Evolutionary conservation across 805 yeast species (phyloP), one percentile per base, ranked within the genome.

Genomic region (Allodekkera sacchari): DNA sequence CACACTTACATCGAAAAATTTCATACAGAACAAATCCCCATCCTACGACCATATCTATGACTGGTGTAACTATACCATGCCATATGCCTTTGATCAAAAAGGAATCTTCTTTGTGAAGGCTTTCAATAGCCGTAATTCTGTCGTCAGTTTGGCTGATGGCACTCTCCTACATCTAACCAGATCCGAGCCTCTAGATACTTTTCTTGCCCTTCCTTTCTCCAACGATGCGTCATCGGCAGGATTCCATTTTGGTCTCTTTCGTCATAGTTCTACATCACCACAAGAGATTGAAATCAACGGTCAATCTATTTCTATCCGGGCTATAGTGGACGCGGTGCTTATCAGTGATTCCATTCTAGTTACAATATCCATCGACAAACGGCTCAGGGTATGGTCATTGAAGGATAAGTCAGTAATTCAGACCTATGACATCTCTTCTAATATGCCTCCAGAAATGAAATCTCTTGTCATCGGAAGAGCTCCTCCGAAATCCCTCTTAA

Each of bases 81-180:
- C 92, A 1, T 82, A 78, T 51, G 67, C 74, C 6, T 74, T 78
- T 42, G 72, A 70, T 20, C 48, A 71, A 5, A 63, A 81, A 44
- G 53, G 56, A 16, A 85, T 89, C 2, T 69, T 71, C 26, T 53
- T 65, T 14, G 44, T 81, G 38, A 39, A 64, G 30, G 52, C 78
- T 1, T 53, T 76, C 11, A 64, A 71, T 20, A 39, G 57, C 0
- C 44, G 48, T 3, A 63, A 67, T 27, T 48, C 75, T 7, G 50
- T 85, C 3, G 73, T 80, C 0, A 64, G 84, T 4, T 60, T 87
- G 30, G 64, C 66, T 27, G 94, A 88, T 55, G 96, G 96, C 17
- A 84, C 88, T 1, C 51, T 87, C 25, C 55, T 84, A 30, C 77
- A 75, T 27, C 59, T 81, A 35, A 43, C 45, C 22, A 59, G 74